phyloP scores from a whole-genome alignment of 2,329 filamentous ascomycete genomes.

The Elsinoe arachidis region DNA sequence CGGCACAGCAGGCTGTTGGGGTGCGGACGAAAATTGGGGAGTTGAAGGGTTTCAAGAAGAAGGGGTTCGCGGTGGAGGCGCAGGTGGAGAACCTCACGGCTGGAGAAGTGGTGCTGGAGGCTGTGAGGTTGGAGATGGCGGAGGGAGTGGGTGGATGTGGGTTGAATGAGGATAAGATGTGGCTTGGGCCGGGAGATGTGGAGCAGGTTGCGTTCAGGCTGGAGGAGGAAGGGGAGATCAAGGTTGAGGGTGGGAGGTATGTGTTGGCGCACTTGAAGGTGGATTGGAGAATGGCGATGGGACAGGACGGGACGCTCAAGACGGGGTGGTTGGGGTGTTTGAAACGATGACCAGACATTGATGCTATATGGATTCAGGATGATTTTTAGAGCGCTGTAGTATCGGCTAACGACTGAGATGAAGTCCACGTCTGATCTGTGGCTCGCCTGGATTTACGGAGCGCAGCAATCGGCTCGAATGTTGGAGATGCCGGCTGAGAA shows the following conservation, averaged over 20 bases:
- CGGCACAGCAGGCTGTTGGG: constrained; percentile 80
- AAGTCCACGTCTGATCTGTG: too few relatives aligned
- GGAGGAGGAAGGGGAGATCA: constrained; percentile 40
- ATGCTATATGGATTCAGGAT: too few relatives aligned
- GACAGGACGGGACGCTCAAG: constrained; percentile 75
- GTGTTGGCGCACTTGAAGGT: constrained; percentile 75
- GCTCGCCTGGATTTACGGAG: too few relatives aligned
- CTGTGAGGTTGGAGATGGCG: constrained; percentile 23
- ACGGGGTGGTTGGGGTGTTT: constrained; percentile 57
- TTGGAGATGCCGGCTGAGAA: background rate
- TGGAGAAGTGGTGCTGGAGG: constrained; percentile 68
- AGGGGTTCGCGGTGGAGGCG: constrained; percentile 72
- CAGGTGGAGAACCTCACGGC: constrained; percentile 94
- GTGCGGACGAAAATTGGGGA: constrained; percentile 82
- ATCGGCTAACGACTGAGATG: too few relatives aligned
- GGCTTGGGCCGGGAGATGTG: constrained; percentile 54
- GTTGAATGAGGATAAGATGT: constrained; percentile 29
- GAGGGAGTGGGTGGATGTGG: constrained; percentile 22
- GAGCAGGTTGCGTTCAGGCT: constrained; percentile 57
- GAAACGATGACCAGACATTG: too few relatives aligned
- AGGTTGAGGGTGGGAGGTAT: constrained; percentile 40
- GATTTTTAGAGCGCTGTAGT: too few relatives aligned
- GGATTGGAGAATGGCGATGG: constrained; percentile 84
- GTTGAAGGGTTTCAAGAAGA: constrained; percentile 30
- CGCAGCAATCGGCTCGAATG: too few relatives aligned